Conservation (phyloP, 2,329 filamentous ascomycete genomes). For the Pseudopyrenochaeta lycopersici region DNA sequence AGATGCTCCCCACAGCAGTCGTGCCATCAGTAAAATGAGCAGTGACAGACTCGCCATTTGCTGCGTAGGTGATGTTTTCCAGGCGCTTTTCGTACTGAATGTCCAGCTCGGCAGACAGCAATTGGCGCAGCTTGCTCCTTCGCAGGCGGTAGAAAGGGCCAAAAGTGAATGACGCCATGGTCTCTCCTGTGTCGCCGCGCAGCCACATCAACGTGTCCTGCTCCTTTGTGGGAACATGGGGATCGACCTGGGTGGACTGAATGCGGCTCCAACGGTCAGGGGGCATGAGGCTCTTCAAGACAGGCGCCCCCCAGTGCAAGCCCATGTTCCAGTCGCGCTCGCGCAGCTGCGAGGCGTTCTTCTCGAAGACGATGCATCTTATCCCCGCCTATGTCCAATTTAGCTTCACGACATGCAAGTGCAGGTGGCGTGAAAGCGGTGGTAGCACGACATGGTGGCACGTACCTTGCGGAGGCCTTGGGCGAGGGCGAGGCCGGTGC, state of each 20-base stretch:
- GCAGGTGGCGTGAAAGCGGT: conserved; percentile 1
- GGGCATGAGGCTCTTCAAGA: conserved; percentile 62
- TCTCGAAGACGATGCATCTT: conserved; percentile 65
- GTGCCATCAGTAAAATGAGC: conserved; percentile 48
- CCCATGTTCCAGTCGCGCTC: conserved; percentile 71
- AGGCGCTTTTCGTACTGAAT: conserved; percentile 52
- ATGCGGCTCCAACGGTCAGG: conserved; percentile 59
- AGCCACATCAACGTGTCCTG: conserved; percentile 46
- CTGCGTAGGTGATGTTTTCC: conserved; percentile 42
- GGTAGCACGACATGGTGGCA: conserved; percentile 1
- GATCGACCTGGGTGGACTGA: conserved; percentile 63
- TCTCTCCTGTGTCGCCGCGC: conserved; percentile 47
- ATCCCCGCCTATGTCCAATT: conserved; percentile 39
- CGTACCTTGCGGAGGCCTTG: conserved; percentile 47
- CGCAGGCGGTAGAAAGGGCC: conserved; percentile 48
- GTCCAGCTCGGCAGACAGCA: conserved; percentile 41
- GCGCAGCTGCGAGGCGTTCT: conserved; percentile 56
- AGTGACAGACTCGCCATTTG: conserved; percentile 42
- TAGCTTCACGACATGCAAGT: conserved; percentile 1
- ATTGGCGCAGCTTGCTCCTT: conserved; percentile 43
- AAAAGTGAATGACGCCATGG: conserved; percentile 43
- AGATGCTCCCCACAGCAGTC: conserved; percentile 36
- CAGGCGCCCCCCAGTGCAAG: conserved; percentile 68
- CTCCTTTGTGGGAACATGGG: conserved; percentile 52
- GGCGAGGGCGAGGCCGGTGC: conserved; percentile 47